Evolutionary conservation across 2,329 filamentous ascomycete genomes (phyloP), one percentile per base, ranked within the genome.

Genomic region (Zalaria obscura): DNA sequence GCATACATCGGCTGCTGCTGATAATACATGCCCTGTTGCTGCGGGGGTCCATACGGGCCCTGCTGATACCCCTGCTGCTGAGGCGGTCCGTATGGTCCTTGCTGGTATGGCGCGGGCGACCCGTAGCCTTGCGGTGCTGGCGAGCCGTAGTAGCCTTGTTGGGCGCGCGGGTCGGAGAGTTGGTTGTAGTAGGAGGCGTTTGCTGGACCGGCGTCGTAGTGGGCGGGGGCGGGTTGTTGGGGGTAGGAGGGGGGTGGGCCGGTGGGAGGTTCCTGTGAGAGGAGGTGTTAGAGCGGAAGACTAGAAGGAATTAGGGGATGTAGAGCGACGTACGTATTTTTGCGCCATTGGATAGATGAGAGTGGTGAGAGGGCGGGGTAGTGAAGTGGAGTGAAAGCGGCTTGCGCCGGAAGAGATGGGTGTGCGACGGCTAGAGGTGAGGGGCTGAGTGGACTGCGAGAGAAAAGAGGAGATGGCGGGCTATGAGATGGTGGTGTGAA

Each of bases 21-120:
- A 43, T 64, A 64, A 40, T 60, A 57, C 55, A 61, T 61, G 2
- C 44, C 45, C 26, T 51, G 52, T 39, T 56, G 55, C 7, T 52
- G 58, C 5, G 56, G 55, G 7, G 41, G 43, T 8, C 38, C 38
- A 25, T 43, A 47, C 10, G 43, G 44, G 11, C 40, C 45, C 25
- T 37, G 44, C 6, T 39, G 44, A 35, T 42, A 43, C 4, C 38
- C 36, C 8, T 40, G 25, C 26, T 39, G 41, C 10, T 39, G 42
- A 2, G 45, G 49, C 10, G 48, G 45, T 26, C 47, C 46, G 27
- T 50, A 50, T n/a, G 35, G 41, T 5, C 41, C 43, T 37, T 45
- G 43, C 34, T 46, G 46, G 10, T 45, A 41, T 2, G 18, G 10
- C 10, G 27, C 33, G 11, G 27, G 39, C 27, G 7, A 9, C 11